Conservation (phyloP, 768 basidiomycete species). For the Phaeolepiota aurea region DNA sequence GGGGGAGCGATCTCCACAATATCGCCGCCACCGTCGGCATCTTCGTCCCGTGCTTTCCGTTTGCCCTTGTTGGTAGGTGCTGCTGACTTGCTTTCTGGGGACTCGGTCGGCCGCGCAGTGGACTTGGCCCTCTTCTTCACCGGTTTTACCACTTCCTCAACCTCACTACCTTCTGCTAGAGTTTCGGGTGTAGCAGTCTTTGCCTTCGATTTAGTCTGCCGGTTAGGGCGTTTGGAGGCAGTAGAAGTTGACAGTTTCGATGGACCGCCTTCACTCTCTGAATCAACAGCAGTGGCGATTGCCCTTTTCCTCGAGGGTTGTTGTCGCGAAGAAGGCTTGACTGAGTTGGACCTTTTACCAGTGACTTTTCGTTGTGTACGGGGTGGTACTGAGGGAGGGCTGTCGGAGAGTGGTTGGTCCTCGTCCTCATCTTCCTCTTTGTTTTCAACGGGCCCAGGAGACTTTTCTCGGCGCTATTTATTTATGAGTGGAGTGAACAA, state of each 20-base stretch:
- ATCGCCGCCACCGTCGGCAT: constrained; percentile 17
- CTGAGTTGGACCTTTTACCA: background rate
- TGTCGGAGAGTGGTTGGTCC: background rate
- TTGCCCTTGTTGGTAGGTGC: constrained; percentile 5
- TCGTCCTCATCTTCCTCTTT: background rate
- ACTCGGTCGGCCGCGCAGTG: constrained; percentile 14
- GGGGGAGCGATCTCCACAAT: constrained; percentile 10
- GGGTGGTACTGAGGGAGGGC: background rate
- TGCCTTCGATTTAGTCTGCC: constrained; percentile 13
- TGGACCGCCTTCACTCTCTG: constrained; percentile 13
- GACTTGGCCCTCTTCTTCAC: constrained; percentile 21
- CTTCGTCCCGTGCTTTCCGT: constrained; percentile 9
- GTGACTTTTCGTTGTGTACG: background rate
- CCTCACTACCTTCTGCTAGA: no score
- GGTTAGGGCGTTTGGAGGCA: constrained; percentile 1
- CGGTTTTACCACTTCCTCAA: constrained; percentile 3
- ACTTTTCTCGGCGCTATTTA: background rate
- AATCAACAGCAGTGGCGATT: constrained; percentile 3
- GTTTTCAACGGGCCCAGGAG: background rate
- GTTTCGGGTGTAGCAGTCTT: constrained; percentile 9
- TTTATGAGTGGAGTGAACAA: background rate
- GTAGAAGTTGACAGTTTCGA: constrained; percentile 5
- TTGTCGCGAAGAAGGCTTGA: background rate
- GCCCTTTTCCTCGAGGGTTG: constrained; percentile 3
- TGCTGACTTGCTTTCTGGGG: background rate